Conservation (phyloP, 371 early-diverging fungal genomes). For the Mucor indicus region DNA sequence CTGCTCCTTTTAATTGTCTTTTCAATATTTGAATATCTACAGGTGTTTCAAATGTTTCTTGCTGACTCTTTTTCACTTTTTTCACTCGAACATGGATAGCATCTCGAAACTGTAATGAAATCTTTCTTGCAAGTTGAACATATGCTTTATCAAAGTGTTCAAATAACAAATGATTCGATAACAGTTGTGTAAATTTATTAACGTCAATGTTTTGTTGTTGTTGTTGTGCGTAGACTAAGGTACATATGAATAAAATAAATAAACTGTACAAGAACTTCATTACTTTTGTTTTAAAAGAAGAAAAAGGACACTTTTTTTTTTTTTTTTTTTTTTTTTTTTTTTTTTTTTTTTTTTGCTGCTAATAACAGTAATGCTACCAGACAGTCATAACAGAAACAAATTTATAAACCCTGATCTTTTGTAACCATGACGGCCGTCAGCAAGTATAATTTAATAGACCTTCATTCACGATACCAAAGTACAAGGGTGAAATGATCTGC, state of each 20-base stretch:
- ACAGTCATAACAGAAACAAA: no score
- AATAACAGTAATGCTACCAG: no score
- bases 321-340: no score
- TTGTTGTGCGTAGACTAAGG: neutral
- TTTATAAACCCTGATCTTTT: no score
- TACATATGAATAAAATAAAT: neutral
- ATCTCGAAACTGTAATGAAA: constrained; percentile 23
- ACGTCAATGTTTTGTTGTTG: constrained; percentile 6
- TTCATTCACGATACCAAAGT: no score
- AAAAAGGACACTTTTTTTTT: no score
- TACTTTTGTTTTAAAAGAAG: no score
- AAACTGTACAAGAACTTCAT: neutral
- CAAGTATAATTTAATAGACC: no score
- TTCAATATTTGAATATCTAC: constrained; percentile 23
- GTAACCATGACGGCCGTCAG: no score
- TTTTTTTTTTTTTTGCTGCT: no score
- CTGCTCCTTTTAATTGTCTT: constrained; percentile 21
- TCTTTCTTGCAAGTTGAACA: constrained; percentile 13
- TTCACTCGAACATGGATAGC: constrained; percentile 17
- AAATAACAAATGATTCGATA: constrained; percentile 20
- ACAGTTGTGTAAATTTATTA: constrained; percentile 15
- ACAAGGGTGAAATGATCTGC: no score
- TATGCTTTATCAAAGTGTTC: constrained; percentile 28
- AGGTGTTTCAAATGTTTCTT: constrained; percentile 4
- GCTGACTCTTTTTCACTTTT: neutral